phyloP scores from a whole-genome alignment of 139 green algal genomes.

The Medakamo hakoo region DNA sequence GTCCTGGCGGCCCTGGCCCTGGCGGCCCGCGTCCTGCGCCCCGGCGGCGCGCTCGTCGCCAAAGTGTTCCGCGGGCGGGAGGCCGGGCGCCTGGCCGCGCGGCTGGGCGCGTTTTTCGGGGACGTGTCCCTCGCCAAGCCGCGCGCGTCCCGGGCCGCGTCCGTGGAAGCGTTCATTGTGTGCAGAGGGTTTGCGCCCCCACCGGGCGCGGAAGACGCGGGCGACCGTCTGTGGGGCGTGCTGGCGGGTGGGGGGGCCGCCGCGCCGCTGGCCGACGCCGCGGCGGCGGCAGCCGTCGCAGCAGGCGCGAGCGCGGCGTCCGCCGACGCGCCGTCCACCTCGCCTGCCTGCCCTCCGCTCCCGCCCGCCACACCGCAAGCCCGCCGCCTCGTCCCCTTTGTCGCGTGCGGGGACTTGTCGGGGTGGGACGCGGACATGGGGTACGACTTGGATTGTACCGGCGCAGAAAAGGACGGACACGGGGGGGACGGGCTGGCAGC shows the following conservation, averaged over 20 bases:
- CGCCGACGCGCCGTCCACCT: background rate
- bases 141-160: slow-evolving; percentile 78
- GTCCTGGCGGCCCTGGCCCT: slow-evolving; percentile 82
- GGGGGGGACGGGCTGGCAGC: slow-evolving; percentile 6
- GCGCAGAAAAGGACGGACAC: background rate
- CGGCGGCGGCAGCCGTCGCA: background rate
- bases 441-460: slow-evolving; percentile 45
- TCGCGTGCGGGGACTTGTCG: slow-evolving; percentile 81
- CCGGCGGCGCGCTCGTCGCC: slow-evolving; percentile 81
- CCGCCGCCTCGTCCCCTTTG: slow-evolving; percentile 61
- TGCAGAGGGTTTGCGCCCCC: slow-evolving; percentile 62
- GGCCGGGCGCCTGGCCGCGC: slow-evolving; percentile 75
- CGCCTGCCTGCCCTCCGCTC: background rate
- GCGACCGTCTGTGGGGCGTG: background rate
- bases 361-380: slow-evolving; percentile 1
- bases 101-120: slow-evolving; percentile 80
- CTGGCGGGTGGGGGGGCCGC: background rate
- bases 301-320: too few relatives aligned
- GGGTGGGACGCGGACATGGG: slow-evolving; percentile 81
- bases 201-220: slow-evolving; percentile 30
- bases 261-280: background rate
- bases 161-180: slow-evolving; percentile 93
- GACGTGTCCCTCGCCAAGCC: slow-evolving; percentile 88
- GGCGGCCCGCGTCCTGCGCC: slow-evolving; percentile 58
- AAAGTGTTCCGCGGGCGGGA: slow-evolving; percentile 89